Conservation (phyloP, 495 filamentous ascomycete species). For the Usnea hakonensis region DNA sequence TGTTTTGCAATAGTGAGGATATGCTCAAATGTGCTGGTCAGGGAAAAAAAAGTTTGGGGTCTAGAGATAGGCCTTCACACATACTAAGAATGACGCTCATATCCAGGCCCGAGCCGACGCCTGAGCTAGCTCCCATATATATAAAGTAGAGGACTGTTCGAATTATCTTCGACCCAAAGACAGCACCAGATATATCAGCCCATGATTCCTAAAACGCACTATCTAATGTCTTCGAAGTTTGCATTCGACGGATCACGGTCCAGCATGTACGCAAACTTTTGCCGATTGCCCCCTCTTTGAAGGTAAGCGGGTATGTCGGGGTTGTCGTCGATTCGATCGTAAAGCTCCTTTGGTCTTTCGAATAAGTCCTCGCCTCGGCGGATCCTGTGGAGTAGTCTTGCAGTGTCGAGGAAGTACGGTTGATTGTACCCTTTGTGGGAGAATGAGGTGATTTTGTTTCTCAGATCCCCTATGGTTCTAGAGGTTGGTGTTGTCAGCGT, state of each 20-base stretch:
- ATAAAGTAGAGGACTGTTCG: not conserved
- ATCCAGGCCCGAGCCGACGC: not conserved
- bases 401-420: conserved; percentile 34
- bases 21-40: not conserved
- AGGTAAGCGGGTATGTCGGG: conserved; percentile 39
- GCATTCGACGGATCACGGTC: conserved; percentile 31
- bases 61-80: not conserved
- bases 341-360: conserved; percentile 38
- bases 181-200: not conserved
- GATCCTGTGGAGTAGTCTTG: conserved; percentile 39
- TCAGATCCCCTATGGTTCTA: conserved; percentile 40
- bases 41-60: not conserved
- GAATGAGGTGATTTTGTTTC: conserved; percentile 43
- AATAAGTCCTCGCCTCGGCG: conserved; percentile 44
- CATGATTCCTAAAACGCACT: not conserved
- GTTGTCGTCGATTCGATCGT: conserved; percentile 35
- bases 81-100: not conserved
- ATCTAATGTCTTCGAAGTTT: conserved; percentile 28
- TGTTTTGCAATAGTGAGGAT: not conserved
- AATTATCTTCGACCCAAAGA: not conserved
- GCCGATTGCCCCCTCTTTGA: conserved; percentile 20
- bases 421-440: conserved; percentile 41
- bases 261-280: conserved; percentile 31
- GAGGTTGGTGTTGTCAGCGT: conserved; percentile 12
- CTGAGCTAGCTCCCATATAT: not conserved